Base-by-base conservation (phyloP, 257 asterid species). In the Ballota nigra region DNA sequence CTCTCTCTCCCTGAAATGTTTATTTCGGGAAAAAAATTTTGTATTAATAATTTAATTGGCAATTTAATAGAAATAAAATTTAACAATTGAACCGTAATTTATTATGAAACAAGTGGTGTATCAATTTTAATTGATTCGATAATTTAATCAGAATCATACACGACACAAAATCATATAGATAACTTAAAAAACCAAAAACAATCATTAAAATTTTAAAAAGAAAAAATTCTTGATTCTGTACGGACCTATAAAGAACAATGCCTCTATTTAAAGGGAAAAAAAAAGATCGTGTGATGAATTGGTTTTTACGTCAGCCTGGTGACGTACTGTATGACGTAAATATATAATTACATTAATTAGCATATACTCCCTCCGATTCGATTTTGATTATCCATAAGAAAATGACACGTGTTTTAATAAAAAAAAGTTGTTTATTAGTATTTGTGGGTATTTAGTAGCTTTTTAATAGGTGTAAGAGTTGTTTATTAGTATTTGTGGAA, bases 161-260 rank as follows among this genome's bases (percentile, higher is more conserved):
- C 6, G 22, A 2, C 55, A 47, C 55, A 47, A 16, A 6, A 47
- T 47, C 55, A 16, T n/a, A 0, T 47, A n/a, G 55, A 47, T 47
- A 47, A n/a, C 55, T 13, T 62, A 34, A 62, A 62, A n/a, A 24
- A 24, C 20, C 18, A 34, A 63, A 60, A 60, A 6, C 15, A 61
- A 31, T 5, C 33, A 16, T 5, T 29, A 40, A 23, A 69, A 13
- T 18, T n/a, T 55, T 58, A 16, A 18, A 18, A 71, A 59, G 8
- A 1, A 43, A 45, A 45, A 18, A 28, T 18, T 11, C 18, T 60
- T 28, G 23, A 59, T 71, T 71, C 68, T 71, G 75, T 45, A 58
- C 68, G 56, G 41, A 59, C 65, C 18, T 7, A 57, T 15, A 57
- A 55, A 55, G 8, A 9, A 55, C n/a, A 5, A 55, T 24, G 2